Conservation (phyloP, 2,329 filamentous ascomycete genomes). For the Ophiocordyceps camponoti-saundersi region DNA sequence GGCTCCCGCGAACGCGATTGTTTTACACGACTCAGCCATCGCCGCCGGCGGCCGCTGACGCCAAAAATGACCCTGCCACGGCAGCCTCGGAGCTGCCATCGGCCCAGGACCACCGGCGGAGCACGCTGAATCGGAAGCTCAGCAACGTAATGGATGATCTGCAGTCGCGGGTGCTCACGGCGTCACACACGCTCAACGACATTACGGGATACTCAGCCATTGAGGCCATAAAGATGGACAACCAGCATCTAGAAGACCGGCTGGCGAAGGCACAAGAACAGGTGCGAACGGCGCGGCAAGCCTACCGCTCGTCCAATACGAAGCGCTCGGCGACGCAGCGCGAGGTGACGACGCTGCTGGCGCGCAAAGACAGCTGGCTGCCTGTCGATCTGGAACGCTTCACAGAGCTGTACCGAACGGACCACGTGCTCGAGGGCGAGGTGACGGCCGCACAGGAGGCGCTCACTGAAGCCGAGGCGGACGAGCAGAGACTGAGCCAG, state of each 20-base stretch:
- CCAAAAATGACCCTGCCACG: neutral
- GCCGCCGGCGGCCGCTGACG: conserved; percentile 5
- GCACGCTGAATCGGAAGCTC: conserved; percentile 15
- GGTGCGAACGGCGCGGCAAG: conserved; percentile 54
- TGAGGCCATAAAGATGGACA: conserved; percentile 66
- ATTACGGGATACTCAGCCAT: conserved; percentile 90
- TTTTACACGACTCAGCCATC: conserved; percentile 10
- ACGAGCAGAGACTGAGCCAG: conserved; percentile 60
- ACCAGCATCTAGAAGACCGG: conserved; percentile 46
- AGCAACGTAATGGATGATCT: conserved; percentile 65
- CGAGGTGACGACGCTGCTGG: conserved; percentile 85
- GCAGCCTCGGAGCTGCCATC: conserved; percentile 13
- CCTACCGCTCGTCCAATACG: conserved; percentile 70
- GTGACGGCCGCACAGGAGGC: conserved; percentile 56
- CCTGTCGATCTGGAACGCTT: conserved; percentile 82
- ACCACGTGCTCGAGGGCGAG: conserved; percentile 82
- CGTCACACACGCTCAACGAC: conserved; percentile 79
- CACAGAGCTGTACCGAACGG: conserved; percentile 76
- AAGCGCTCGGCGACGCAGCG: conserved; percentile 79
- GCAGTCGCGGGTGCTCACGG: conserved; percentile 68
- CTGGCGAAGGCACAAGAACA: conserved; percentile 42
- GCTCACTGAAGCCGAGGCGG: conserved; percentile 58
- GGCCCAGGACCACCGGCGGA: conserved; percentile 14
- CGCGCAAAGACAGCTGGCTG: conserved; percentile 86
- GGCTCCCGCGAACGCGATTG: neutral